Evolutionary conservation across 2,329 filamentous ascomycete genomes (phyloP).

Genomic region (Fusarium falciforme): DNA sequence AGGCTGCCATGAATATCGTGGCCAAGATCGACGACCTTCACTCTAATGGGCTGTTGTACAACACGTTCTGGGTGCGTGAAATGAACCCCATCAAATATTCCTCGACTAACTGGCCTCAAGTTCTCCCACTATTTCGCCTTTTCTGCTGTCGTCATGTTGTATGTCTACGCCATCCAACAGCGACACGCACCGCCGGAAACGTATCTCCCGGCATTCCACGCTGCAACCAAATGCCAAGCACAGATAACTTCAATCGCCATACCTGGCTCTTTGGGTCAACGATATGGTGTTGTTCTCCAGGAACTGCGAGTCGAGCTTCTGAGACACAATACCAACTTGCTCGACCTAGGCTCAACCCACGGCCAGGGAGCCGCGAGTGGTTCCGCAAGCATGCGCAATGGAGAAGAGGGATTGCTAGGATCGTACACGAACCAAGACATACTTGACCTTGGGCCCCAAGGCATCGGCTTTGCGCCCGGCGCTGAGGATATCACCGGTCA

Average conservation of each 20-base stretch:
- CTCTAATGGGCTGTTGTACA: constrained; percentile 14
- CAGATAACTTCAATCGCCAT: constrained; percentile 53
- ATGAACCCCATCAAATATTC: constrained; percentile 37
- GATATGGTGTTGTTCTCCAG: constrained; percentile 57
- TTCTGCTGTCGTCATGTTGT: constrained; percentile 57
- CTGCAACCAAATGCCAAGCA: constrained; percentile 53
- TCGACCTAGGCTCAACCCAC: background rate
- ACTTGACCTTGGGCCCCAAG: background rate
- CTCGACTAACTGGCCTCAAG: constrained; percentile 48
- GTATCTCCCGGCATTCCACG: constrained; percentile 48
- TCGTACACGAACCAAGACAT: background rate
- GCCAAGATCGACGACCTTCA: constrained; percentile 48
- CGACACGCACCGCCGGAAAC: constrained; percentile 40
- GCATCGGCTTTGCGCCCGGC: background rate
- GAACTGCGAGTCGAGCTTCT: constrained; percentile 46
- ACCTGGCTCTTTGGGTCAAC: constrained; percentile 52
- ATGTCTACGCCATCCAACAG: constrained; percentile 57
- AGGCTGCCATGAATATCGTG: constrained; percentile 55
- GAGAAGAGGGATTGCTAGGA: background rate
- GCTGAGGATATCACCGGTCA: background rate
- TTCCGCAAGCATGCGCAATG: background rate
- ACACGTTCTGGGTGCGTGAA: constrained; percentile 13
- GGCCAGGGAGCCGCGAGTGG: background rate
- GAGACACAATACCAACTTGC: constrained; percentile 36
- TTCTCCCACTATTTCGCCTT: constrained; percentile 58